Base-by-base conservation (phyloP, 2,329 filamentous ascomycete genomes). In the Trichoderma sp. region DNA sequence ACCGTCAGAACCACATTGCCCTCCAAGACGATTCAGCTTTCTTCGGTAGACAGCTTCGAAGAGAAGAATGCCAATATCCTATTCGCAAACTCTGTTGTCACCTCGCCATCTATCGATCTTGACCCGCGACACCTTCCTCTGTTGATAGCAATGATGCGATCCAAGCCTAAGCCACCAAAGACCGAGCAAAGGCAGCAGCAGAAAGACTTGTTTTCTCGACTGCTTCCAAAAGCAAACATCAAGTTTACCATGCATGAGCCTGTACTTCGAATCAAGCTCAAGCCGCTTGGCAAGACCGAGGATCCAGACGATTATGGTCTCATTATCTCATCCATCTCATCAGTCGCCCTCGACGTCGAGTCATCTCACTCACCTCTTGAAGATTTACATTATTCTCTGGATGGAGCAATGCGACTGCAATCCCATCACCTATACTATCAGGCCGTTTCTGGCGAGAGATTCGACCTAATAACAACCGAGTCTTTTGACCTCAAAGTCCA, bases 191-290 rank as follows among this genome's bases (percentile, higher is more conserved):
- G 84, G 69, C 84, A 83, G 72, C 84, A 83, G 51, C 87, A 94
- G 73, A 46, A 58, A 14, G 85, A 89, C 66, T 82, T 99, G 39
- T 91, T 99, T 34, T 97, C 95, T 16, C 89, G 93, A n/a, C 86
- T 98, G 4, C 83, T 99, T 10, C 96, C 96, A 1, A 98, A 98
- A 81, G 92, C 95, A 0, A 97, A 87, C 75, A 91, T 98, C 79
- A 99, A 98, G 76, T 89, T 98, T 51, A 97, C 96, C 0, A 91
- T 99, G 80, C 96, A 99, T 76, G 96, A 99, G 77, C 96, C 96
- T 1, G 96, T 99, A 18, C 79, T 98, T 71, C 90, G 96, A 73
- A 94, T 99, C 72, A 89, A 94, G 8, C 83, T 99, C 5, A 94
- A 94, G 5, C 90, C 95, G 0, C 88, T 96, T 71, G 87, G 91